Percentiles rank a stretch among this genome's conserved stretches.
Evolutionary conservation across 2,329 filamentous ascomycete species (phyloP).

Genomic region (Xylariaceae sp.): DNA sequence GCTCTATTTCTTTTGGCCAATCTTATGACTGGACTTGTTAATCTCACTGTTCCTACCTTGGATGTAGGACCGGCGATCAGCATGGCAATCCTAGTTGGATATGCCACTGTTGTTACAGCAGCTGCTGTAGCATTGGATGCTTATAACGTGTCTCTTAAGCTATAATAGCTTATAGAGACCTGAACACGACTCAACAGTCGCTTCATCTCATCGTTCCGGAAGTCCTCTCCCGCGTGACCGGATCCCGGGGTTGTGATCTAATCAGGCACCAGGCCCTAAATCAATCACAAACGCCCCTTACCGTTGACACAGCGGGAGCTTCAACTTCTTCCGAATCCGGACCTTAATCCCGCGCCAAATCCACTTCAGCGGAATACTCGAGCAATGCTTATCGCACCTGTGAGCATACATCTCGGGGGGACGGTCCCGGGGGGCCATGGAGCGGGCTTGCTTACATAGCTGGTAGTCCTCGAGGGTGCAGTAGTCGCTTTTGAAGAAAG

Average conservation of each 20-base stretch:
- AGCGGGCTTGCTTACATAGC: slow-evolving; percentile 1
- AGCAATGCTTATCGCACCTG: not conserved
- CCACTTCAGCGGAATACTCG: not conserved
- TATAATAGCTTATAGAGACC: slow-evolving; percentile 32
- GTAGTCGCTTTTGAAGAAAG: not conserved
- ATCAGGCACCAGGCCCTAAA: not conserved
- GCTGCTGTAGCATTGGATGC: slow-evolving; percentile 63
- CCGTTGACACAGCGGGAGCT: not conserved
- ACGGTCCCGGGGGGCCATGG: not conserved
- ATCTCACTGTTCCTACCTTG: slow-evolving; percentile 79
- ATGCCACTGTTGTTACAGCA: slow-evolving; percentile 61
- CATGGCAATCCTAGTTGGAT: slow-evolving; percentile 70
- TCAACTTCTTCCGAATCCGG: not conserved
- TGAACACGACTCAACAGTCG: not conserved
- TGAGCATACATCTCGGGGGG: not conserved
- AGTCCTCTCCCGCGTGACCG: not conserved
- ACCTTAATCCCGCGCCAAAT: not conserved
- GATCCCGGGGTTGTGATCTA: not conserved
- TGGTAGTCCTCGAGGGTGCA: slow-evolving; percentile 5
- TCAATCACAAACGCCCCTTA: not conserved
- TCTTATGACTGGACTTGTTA: slow-evolving; percentile 80
- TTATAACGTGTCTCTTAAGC: slow-evolving; percentile 64
- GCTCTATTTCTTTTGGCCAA: slow-evolving; percentile 84
- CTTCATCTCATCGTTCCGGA: not conserved
- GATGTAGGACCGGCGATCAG: slow-evolving; percentile 59